Base-by-base conservation (phyloP, 2,329 filamentous ascomycete species). In the Colletotrichum tropicicola region DNA sequence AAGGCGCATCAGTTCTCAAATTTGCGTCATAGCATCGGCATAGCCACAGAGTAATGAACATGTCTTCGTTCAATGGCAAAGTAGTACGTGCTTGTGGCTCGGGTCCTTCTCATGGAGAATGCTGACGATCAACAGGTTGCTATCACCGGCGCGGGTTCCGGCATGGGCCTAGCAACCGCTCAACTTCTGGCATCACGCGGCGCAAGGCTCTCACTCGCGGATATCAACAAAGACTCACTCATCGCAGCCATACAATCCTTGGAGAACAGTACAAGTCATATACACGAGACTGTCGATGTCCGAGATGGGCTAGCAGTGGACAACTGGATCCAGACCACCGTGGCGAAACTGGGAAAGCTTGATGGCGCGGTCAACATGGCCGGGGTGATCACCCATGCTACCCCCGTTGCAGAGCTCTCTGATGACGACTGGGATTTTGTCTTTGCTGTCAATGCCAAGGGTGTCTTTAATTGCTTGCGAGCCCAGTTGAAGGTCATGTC, bases 401-500 rank as follows among this genome's bases (percentile, higher is more conserved):
- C 45, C 12, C 51, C 55, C 15, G 60, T 73, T 30, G 64, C 68
- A 6, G 70, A 75, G 13, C 62, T 78, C n/a, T 72, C 73, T 0
- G 76, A 81, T 30, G 73, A 79, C 1, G 74, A 79, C 32, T 85
- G 80, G 80, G 76, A 80, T 48, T 71, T 72, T 43, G 72, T 80
- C 21, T 70, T 85, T 51, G 69, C 72, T 1, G 80, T 85, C 12
- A 85, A 85, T 68, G 65, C 80, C 5, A 77, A 71, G 9, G 84
- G 85, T 8, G 73, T 83, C 30, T 84, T 86, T 73, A 80, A 84
- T 56, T 86, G 83, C 66, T 59, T 87, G 59, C 74, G 83, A 12
- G 80, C 82, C 21, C 70, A 87, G 69, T 58, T 87, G 9, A 74
- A 72, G 17, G 73, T 74, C 4, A 81, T 85, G 61, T 70, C 68